A percentile compares a stretch with the other conserved stretches of the same genome.
Conservation (phyloP, 148 eudicot species). For the Polygonum aviculare region DNA sequence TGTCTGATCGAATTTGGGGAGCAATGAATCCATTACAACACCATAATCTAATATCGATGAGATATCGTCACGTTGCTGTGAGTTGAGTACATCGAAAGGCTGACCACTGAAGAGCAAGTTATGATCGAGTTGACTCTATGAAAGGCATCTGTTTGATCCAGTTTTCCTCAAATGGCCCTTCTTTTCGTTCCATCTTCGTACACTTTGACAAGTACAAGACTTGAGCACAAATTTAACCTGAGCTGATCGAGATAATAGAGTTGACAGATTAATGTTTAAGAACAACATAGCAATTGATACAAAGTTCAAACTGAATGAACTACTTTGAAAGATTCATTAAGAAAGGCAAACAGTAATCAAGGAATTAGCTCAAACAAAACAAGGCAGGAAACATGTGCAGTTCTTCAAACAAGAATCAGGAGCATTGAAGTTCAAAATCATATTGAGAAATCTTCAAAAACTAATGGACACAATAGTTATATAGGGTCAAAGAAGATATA, state of each 20-base stretch:
- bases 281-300: background rate
- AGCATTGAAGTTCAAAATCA: background rate
- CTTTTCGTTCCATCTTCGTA: constrained; percentile 35
- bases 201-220: background rate
- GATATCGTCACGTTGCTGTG: constrained; percentile 22
- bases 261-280: background rate
- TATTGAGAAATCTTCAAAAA: background rate
- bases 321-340: background rate
- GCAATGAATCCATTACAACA: constrained; percentile 18
- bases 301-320: background rate
- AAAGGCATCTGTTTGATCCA: constrained; percentile 26
- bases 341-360: background rate
- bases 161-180: constrained; percentile 22
- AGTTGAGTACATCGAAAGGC: constrained; percentile 16
- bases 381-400: background rate
- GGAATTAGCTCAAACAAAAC: background rate
- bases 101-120: constrained; percentile 19
- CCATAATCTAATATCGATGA: constrained; percentile 24
- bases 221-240: background rate
- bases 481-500: background rate
- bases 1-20: constrained; percentile 21
- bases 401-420: background rate
- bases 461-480: background rate
- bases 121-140: constrained; percentile 11
- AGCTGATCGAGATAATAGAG: background rate